Evolutionary conservation across 371 early-diverging fungal species (phyloP), one percentile per base, ranked within the genome.

Genomic region (Lichtheimia ornata): DNA sequence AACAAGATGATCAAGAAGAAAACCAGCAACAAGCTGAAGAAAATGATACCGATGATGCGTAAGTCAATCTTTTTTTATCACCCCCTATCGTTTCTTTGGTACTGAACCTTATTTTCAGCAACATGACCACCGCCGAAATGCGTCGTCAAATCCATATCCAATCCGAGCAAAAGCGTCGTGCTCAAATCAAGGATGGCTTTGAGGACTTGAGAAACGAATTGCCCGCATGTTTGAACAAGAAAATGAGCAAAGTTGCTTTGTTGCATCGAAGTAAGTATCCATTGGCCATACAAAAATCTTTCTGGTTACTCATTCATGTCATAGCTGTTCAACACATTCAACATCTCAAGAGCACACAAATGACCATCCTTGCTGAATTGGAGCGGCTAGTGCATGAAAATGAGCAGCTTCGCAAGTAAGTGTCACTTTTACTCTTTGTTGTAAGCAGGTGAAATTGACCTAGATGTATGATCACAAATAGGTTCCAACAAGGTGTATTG

Each of bases 61-160:
- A 43, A 30, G 35, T 55, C 4, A 17, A 20, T 41, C 35, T 41
- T 55, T 55, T 30, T 53, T 35, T 35, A 2, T 53, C 7, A 30
- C 28, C 28, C 27, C 3, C 35, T 35, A 35, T 35, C 4, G 1
- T 20, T 28, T n/a, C n/a, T 41, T 22, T 11, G 44, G 14, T 4
- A 56, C 14, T 7, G 14, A 15, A 49, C 7, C 15, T n/a, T 35
- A 13, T 52, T 15, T 11, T 17, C 18, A 17, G 47, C n/a, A 56
- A 56, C 5, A 53, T 63, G 51, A 58, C 59, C n/a, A 65, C 65
- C 18, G 59, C 74, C 20, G 78, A 78, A 43, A 54, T 75, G 54
- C 73, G 79, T 24, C 70, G 75, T 45, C 79, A 72, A 53, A 73
- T 79, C 41, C 79, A 79, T 59, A 79, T 79, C 49, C 79, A 79